Base-by-base conservation (phyloP, 2,329 filamentous ascomycete species). In the Fusarium decemcellulare region DNA sequence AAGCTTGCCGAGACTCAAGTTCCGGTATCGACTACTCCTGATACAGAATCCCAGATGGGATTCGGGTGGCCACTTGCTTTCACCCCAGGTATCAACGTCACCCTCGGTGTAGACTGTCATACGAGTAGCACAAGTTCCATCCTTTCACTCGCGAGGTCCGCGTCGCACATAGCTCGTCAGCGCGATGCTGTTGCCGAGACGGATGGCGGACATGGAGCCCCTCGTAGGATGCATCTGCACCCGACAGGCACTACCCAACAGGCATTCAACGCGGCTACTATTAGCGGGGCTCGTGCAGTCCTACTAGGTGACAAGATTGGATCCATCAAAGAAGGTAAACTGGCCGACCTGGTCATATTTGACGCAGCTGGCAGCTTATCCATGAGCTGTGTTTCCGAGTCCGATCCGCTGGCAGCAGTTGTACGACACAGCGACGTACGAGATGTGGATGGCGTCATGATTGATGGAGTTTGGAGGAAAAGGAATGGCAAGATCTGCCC, bases 391-490 rank as follows among this genome's bases (percentile, higher is more conserved):
- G 59, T 56, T 15, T 43, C 51, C 16, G 59, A 61, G 59, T 61
- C 59, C 4, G 59, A 61, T 18, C 59, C 58, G 6, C 23, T 61
- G 34, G 32, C 50, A n/a, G 58, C 57, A 8, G 51, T 61, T 10
- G 44, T 61, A 11, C 51, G 59, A 10, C 59, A 61, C 16, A 61
- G 59, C 29, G 59, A 61, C 8, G 42, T 23, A 36, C 51, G 59
- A 32, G 59, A 61, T 40, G 44, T 61, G 8, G 59, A 61, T 30
- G 59, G 48, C 16, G 59, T 61, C n/a, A 18, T 61, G 10, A 30
- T 61, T 27, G 59, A 61, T n/a, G 59, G 59, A 4, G 18, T 61
- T 15, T 61, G 59, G 59, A 61, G 59, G 43, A 61, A 61, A 44
- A 61, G 56, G 51, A 16, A 50, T 30, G 51, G 59, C 14, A 56